A percentile compares a stretch with the other conserved stretches of the same genome.
Evolutionary conservation across 768 basidiomycete genomes (phyloP).

Genomic region (Leccinum boreale): DNA sequence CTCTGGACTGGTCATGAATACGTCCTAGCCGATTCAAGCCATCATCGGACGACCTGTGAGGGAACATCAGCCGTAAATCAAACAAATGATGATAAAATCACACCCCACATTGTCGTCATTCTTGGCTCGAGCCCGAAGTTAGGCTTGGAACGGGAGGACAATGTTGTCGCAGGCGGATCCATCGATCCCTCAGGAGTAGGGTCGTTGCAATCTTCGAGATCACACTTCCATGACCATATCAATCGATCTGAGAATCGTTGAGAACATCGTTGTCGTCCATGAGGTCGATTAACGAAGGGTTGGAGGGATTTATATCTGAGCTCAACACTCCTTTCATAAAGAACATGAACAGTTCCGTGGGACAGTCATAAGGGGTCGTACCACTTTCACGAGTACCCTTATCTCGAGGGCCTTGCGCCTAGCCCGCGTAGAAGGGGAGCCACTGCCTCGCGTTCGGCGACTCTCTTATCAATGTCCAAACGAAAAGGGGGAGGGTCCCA

Average conservation of each 20-base stretch:
- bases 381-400: not conserved
- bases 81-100: not conserved
- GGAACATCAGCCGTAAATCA: not conserved
- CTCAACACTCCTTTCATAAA: not conserved
- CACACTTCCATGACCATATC: not conserved
- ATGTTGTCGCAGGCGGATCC: not conserved
- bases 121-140: not conserved
- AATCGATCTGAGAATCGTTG: not conserved
- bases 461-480: not conserved
- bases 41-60: not conserved
- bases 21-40: not conserved
- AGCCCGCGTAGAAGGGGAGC: not conserved
- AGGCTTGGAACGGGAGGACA: not conserved
- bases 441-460: not conserved
- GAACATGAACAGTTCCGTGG: not conserved
- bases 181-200: no score
- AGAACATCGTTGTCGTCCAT: not conserved
- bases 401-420: not conserved
- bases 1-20: not conserved
- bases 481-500: not conserved
- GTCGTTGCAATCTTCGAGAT: no score
- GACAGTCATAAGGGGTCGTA: not conserved
- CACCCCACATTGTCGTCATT: not conserved
- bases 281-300: not conserved
- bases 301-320: not conserved